Conservation (phyloP, 2,329 filamentous ascomycete genomes). For the Aspergillus sp. region DNA sequence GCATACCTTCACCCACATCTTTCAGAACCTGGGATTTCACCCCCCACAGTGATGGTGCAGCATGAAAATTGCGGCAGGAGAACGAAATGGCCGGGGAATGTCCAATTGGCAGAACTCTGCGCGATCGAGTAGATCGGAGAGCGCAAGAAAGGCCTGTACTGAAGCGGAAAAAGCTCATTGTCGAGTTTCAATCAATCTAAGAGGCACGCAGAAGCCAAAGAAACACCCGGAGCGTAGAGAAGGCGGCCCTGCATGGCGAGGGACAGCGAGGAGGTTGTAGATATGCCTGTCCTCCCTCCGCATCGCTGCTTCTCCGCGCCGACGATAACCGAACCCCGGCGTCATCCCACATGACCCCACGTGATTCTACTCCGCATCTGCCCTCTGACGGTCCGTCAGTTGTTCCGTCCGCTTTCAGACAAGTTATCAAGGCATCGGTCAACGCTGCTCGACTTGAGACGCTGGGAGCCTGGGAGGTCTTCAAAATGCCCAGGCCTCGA, state of each 20-base stretch:
- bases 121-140: conserved; percentile 26
- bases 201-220: background rate
- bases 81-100: conserved; percentile 21
- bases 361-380: conserved; percentile 24
- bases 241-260: conserved; percentile 7
- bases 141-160: conserved; percentile 28
- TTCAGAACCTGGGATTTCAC: conserved; percentile 42
- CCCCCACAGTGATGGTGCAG: conserved; percentile 32
- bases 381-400: background rate
- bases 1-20: conserved; percentile 44
- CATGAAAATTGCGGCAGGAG: conserved; percentile 37
- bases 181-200: conserved; percentile 5
- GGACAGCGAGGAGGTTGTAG: conserved; percentile 1
- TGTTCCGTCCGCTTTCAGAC: background rate
- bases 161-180: conserved; percentile 33
- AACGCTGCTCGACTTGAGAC: too few species aligned
- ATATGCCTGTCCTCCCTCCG: conserved; percentile 5
- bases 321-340: conserved; percentile 23
- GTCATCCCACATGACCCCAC: conserved; percentile 26
- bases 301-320: conserved; percentile 15
- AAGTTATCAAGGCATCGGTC: background rate
- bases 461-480: too few species aligned
- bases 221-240: conserved; percentile 2
- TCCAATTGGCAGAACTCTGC: conserved; percentile 26
- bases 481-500: too few species aligned